These are phyloP conservation scores for Monosporascus ibericus DNA, from an alignment of 2,329 filamentous ascomycete species.

Conservation along the genomic window DNA sequence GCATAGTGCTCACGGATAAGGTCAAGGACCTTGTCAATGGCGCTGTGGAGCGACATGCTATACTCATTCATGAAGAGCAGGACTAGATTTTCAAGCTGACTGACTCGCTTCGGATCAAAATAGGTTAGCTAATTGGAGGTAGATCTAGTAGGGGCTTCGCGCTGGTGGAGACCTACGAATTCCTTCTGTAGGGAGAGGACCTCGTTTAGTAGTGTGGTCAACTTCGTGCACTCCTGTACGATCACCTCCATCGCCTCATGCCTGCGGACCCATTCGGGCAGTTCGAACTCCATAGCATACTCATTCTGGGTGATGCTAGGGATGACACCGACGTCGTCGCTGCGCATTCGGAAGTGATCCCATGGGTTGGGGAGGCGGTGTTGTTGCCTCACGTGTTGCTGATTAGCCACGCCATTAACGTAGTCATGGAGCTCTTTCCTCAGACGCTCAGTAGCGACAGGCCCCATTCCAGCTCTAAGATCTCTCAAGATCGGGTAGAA, in stretches of 20 bases:
- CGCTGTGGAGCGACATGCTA: conserved; percentile 13
- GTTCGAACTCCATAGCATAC: conserved; percentile 24
- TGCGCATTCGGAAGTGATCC: conserved; percentile 22
- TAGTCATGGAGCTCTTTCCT: conserved; percentile 22
- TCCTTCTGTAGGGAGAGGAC: conserved; percentile 24
- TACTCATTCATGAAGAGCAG: conserved; percentile 23
- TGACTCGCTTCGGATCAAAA: conserved; percentile 13
- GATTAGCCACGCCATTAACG: conserved; percentile 19
- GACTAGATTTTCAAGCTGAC: conserved; percentile 22
- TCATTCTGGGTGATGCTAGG: conserved; percentile 24
- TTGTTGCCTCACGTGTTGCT: conserved; percentile 20
- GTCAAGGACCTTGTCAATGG: conserved; percentile 17
- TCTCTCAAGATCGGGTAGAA: conserved; percentile 22
- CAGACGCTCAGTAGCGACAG: conserved; percentile 14
- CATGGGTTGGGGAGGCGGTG: conserved; percentile 19
- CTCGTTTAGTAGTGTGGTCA: conserved; percentile 22
- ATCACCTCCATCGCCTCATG: conserved; percentile 23
- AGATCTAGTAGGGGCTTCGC: too few species aligned
- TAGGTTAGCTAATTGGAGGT: not conserved
- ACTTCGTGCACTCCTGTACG: conserved; percentile 20
- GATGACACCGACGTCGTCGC: conserved; percentile 22
- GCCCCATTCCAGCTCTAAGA: conserved; percentile 16
- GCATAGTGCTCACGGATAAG: conserved; percentile 23
- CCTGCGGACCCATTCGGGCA: conserved; percentile 18
- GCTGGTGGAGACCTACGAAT: conserved; percentile 18